These are phyloP conservation scores for Geranium brycei DNA, from an alignment of 345 rosid species.

Conservation along the genomic window DNA sequence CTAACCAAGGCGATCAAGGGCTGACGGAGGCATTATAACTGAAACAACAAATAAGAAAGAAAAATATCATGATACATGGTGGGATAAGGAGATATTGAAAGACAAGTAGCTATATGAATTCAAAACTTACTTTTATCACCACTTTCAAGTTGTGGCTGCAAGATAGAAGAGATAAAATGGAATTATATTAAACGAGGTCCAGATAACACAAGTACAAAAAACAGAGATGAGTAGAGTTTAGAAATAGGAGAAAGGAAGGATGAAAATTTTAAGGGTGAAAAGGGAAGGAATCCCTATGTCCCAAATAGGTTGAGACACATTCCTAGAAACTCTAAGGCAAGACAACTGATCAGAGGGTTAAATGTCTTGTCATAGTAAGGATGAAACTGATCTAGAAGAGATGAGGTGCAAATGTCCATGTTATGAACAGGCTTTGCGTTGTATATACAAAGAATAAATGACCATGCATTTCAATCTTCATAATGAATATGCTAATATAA, in stretches of 20 bases:
- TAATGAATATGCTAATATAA: neutral
- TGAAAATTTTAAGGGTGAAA: neutral
- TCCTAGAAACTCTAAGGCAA: neutral
- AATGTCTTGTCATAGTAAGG: too few species aligned
- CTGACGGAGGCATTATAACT: slow-evolving; percentile 99
- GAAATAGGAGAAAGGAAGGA: neutral
- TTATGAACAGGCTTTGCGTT: neutral
- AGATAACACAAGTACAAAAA: neutral
- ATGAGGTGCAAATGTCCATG: neutral
- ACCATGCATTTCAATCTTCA: neutral
- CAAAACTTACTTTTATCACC: slow-evolving; percentile 87
- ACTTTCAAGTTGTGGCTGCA: slow-evolving; percentile 97
- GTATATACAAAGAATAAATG: neutral
- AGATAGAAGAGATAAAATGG: slow-evolving; percentile 7
- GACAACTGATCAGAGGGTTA: neutral
- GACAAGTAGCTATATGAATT: neutral
- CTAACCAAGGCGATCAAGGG: slow-evolving; percentile 94
- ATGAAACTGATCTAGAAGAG: too few species aligned
- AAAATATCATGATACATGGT: neutral
- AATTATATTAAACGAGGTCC: slow-evolving; percentile 1
- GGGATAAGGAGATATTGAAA: neutral
- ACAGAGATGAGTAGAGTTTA: neutral
- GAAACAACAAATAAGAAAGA: slow-evolving; percentile 21
- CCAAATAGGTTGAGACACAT: neutral
- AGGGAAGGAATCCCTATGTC: neutral